These are phyloP conservation scores for Dissophora ornata DNA, from an alignment of 192 early-diverging fungal genomes.

Conservation along the genomic window DNA sequence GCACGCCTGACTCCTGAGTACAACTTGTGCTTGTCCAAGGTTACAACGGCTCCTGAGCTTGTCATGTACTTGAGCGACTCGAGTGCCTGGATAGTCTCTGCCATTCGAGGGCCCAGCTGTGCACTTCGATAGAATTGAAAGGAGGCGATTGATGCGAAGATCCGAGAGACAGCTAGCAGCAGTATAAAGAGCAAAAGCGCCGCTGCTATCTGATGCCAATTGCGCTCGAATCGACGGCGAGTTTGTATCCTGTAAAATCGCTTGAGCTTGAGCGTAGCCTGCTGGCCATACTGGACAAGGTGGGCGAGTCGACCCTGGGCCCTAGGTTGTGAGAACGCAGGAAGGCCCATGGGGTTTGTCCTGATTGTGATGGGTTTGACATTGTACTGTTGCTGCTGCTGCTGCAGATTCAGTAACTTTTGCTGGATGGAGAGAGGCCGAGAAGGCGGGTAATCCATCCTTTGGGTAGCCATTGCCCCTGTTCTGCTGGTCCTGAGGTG, in stretches of 20 bases:
- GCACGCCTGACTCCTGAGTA: slow-evolving; percentile 45
- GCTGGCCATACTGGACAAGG: slow-evolving; percentile 21
- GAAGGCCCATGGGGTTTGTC: slow-evolving; percentile 32
- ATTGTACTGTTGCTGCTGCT: slow-evolving; percentile 31
- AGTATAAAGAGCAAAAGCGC: slow-evolving; percentile 8
- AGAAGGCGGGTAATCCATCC: slow-evolving; percentile 13
- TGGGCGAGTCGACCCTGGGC: slow-evolving; percentile 7
- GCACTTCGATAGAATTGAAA: slow-evolving; percentile 7
- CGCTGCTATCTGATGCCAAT: slow-evolving; percentile 29
- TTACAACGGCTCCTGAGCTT: slow-evolving; percentile 19
- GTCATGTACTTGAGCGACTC: slow-evolving; percentile 34
- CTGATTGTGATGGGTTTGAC: slow-evolving; percentile 53
- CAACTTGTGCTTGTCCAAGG: slow-evolving; percentile 38
- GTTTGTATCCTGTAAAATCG: slow-evolving; percentile 44
- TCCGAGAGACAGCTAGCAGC: slow-evolving; percentile 9
- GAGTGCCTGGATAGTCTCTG: slow-evolving; percentile 43
- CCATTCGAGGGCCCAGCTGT: slow-evolving; percentile 33
- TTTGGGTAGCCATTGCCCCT: background rate
- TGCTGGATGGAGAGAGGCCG: slow-evolving; percentile 28
- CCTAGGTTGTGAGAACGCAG: slow-evolving; percentile 29
- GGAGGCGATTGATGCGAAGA: slow-evolving; percentile 8
- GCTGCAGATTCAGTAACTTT: slow-evolving; percentile 8
- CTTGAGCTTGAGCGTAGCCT: slow-evolving; percentile 19
- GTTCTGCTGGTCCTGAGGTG: no score
- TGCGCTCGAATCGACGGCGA: slow-evolving; percentile 33